Conservation (phyloP, 2,329 filamentous ascomycete species). For the Sarocladium oryzae region DNA sequence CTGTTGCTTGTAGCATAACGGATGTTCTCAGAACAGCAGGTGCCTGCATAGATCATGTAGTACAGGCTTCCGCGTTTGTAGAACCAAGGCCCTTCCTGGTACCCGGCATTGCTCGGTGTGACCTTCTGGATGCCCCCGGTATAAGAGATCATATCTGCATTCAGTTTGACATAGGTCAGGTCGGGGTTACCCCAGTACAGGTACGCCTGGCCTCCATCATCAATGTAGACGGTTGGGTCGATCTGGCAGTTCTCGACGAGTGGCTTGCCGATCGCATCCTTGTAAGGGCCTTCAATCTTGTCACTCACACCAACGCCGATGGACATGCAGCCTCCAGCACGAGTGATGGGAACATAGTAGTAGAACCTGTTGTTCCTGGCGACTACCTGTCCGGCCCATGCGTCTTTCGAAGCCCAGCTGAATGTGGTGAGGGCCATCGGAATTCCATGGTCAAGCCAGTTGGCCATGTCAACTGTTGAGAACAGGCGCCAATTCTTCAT, state of each 20-base stretch:
- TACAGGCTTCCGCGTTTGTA: conserved; percentile 23
- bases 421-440: conserved; percentile 22
- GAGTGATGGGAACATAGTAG: conserved; percentile 22
- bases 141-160: conserved; percentile 29
- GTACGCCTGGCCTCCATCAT: conserved; percentile 30
- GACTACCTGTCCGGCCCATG: conserved; percentile 27
- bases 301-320: conserved; percentile 24
- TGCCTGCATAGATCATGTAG: conserved; percentile 24
- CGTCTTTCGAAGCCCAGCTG: conserved; percentile 26
- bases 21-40: conserved; percentile 24
- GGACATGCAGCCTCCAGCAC: conserved; percentile 17
- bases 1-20: conserved; percentile 21
- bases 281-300: conserved; percentile 22
- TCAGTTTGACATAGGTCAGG: conserved; percentile 26
- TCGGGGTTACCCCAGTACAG: conserved; percentile 29
- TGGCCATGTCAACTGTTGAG: conserved; percentile 26
- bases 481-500: conserved; percentile 28
- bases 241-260: conserved; percentile 25
- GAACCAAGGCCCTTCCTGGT: conserved; percentile 25
- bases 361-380: conserved; percentile 27
- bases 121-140: conserved; percentile 18
- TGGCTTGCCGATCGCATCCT: conserved; percentile 22
- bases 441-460: conserved; percentile 25
- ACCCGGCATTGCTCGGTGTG: conserved; percentile 16
- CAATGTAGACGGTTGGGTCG: conserved; percentile 27